Evolutionary conservation across 345 rosid genomes (phyloP).

Genomic region (Syzygium grande): DNA sequence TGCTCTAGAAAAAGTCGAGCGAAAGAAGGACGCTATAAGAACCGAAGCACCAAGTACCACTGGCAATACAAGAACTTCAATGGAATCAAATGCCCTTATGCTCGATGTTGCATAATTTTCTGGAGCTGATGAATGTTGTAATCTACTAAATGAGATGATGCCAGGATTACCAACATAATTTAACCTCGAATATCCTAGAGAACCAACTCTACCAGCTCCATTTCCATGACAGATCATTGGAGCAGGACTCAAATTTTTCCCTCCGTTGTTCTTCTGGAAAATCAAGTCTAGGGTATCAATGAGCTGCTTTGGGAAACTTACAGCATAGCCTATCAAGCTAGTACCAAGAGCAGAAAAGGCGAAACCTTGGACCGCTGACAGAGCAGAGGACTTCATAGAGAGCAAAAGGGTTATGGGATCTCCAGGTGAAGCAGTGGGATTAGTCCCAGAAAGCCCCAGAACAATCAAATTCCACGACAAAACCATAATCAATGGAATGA

Average conservation of each 20-base stretch:
- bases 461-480: slow-evolving; percentile 85
- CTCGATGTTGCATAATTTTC: slow-evolving; percentile 7
- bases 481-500: slow-evolving; percentile 75
- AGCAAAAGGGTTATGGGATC: slow-evolving; percentile 80
- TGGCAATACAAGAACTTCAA: slow-evolving; percentile 28
- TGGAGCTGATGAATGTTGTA: slow-evolving; percentile 6
- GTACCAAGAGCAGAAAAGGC: slow-evolving; percentile 88
- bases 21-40: slow-evolving; percentile 60
- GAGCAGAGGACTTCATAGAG: slow-evolving; percentile 79
- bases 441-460: slow-evolving; percentile 66
- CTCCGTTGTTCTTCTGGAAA: slow-evolving; percentile 9
- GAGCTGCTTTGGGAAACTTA: slow-evolving; percentile 84
- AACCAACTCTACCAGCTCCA: slow-evolving; percentile 39
- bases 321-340: slow-evolving; percentile 77
- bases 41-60: slow-evolving; percentile 47
- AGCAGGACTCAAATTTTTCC: not conserved
- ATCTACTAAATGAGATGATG: slow-evolving; percentile 29
- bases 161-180: slow-evolving; percentile 23
- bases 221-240: not conserved
- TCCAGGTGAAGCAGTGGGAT: slow-evolving; percentile 15
- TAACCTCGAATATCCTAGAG: slow-evolving; percentile 20
- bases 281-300: slow-evolving; percentile 59
- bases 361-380: slow-evolving; percentile 80
- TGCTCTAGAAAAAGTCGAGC: slow-evolving; percentile 64
- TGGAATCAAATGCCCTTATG: not conserved